These are phyloP conservation scores for Monosporascus ibericus DNA, from an alignment of 2,329 filamentous ascomycete species.

Conservation along the genomic window DNA sequence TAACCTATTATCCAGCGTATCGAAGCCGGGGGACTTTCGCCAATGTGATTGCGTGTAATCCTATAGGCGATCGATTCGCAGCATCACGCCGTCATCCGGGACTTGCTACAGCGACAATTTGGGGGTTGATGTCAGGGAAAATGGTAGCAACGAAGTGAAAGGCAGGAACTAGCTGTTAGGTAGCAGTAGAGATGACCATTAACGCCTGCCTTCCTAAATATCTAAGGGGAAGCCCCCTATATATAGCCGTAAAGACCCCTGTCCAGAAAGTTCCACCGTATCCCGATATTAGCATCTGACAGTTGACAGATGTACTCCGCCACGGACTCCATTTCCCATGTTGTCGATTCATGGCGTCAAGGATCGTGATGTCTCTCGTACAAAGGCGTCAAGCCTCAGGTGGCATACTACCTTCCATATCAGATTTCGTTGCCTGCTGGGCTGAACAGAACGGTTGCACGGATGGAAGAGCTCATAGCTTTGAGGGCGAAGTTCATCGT, in stretches of 20 bases:
- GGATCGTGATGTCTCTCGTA: slow-evolving; percentile 38
- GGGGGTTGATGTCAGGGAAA: too few relatives aligned
- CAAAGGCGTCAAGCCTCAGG: slow-evolving; percentile 36
- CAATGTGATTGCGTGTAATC: slow-evolving; percentile 37
- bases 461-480: slow-evolving; percentile 24
- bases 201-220: too few relatives aligned
- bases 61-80: slow-evolving; percentile 34
- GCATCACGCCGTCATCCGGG: slow-evolving; percentile 38
- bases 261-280: too few relatives aligned
- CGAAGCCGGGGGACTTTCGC: slow-evolving; percentile 44
- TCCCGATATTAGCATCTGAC: too few relatives aligned
- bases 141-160: too few relatives aligned
- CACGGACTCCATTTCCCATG: slow-evolving; percentile 31
- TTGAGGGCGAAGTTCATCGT: slow-evolving; percentile 36
- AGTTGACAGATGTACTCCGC: slow-evolving; percentile 31
- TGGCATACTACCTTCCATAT: slow-evolving; percentile 33
- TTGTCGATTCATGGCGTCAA: slow-evolving; percentile 40
- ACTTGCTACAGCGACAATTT: slow-evolving; percentile 41
- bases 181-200: too few relatives aligned
- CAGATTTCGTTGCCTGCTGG: slow-evolving; percentile 36
- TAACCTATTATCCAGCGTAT: slow-evolving; percentile 22
- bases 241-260: too few relatives aligned
- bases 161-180: too few relatives aligned
- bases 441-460: slow-evolving; percentile 33
- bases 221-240: too few relatives aligned